These are phyloP conservation scores for Coccomyxa subellipsoidea DNA, from an alignment of 163 green algal genomes.

Conservation along the genomic window DNA sequence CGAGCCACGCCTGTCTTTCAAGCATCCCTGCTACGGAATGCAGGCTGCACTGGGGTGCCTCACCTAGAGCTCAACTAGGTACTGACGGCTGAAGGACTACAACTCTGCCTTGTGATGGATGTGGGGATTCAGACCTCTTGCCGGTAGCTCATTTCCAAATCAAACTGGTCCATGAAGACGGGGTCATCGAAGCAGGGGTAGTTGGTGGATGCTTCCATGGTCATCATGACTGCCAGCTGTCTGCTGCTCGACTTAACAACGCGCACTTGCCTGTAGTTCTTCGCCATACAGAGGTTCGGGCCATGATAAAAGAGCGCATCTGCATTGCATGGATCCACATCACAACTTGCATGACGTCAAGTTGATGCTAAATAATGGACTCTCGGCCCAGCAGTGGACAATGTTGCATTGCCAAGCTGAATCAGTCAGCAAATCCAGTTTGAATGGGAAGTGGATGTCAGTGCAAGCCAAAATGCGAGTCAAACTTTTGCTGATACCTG, in stretches of 20 bases:
- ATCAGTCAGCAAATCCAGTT: neutral
- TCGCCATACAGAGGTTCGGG: neutral
- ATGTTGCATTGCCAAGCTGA: neutral
- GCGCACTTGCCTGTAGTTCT: neutral
- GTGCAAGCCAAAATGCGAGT: too few species aligned
- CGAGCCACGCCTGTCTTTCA: too few species aligned
- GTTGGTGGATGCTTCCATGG: neutral
- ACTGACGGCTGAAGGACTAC: too few species aligned
- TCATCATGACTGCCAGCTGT: neutral
- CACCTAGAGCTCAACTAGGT: too few species aligned
- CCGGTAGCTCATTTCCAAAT: neutral
- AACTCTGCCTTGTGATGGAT: too few species aligned
- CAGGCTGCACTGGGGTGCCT: too few species aligned
- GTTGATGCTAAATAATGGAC: neutral
- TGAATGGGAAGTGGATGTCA: neutral
- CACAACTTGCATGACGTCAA: neutral
- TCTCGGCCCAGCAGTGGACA: too few species aligned
- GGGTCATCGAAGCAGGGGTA: neutral
- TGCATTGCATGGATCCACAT: neutral
- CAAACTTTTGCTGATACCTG: neutral
- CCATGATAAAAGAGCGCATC: neutral
- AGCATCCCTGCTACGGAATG: too few species aligned
- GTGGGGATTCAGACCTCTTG: too few species aligned
- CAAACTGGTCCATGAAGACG: constrained; percentile 1
- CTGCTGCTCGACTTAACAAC: neutral